Conservation (phyloP, 306 rosid genomes). For the Citrullus amarus region DNA sequence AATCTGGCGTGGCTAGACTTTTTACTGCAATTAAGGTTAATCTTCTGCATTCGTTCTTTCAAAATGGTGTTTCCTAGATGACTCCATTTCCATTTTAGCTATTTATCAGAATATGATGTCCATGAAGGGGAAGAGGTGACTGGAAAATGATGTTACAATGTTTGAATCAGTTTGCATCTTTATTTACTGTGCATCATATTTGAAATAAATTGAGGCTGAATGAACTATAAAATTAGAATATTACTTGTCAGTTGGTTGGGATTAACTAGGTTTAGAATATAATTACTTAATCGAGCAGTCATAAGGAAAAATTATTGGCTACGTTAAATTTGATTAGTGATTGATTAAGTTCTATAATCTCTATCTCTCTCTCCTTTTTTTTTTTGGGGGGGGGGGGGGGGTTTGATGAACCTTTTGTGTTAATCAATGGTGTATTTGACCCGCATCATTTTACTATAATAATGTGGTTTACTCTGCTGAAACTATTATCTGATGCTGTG, state of each 20-base stretch:
- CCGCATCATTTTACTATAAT: not conserved
- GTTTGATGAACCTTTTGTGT: not conserved
- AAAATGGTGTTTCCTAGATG: not conserved
- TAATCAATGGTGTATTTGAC: not conserved
- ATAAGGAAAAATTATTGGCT: not conserved
- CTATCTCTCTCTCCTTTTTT: too few relatives aligned
- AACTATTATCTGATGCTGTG: not conserved
- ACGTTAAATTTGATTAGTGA: not conserved
- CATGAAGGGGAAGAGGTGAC: not conserved
- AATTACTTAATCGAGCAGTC: not conserved
- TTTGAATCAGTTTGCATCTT: not conserved
- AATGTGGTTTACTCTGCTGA: not conserved
- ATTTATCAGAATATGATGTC: not conserved
- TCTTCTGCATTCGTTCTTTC: not conserved
- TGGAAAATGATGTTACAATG: not conserved
- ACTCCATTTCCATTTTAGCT: not conserved
- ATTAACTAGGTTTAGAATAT: not conserved
- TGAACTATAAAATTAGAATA: not conserved
- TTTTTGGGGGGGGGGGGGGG: not conserved
- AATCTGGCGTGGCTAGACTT: conserved; percentile 92
- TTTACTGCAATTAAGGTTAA: conserved; percentile 83
- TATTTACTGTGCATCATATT: not conserved
- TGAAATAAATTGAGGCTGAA: not conserved
- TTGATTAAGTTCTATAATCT: not conserved
- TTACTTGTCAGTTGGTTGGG: not conserved